phyloP scores from a whole-genome alignment of 2,329 filamentous ascomycete genomes.

The Fusarium miscanthi region DNA sequence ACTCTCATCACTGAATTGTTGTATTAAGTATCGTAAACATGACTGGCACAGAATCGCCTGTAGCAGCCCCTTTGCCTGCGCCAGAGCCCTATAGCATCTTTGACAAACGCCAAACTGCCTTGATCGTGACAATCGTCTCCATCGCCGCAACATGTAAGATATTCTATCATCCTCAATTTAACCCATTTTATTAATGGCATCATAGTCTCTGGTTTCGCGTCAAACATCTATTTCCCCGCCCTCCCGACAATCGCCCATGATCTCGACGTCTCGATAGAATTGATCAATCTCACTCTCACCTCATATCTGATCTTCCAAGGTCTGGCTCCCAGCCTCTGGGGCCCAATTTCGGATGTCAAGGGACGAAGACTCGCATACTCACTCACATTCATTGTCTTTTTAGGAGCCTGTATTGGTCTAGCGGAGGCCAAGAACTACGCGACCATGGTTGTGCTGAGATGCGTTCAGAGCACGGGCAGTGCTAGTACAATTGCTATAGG shows the following conservation, averaged over 20 bases:
- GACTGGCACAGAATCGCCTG: neutral
- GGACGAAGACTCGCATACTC: conserved; percentile 60
- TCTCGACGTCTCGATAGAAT: conserved; percentile 52
- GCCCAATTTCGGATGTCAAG: conserved; percentile 59
- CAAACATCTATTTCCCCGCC: conserved; percentile 63
- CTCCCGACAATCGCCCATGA: conserved; percentile 57
- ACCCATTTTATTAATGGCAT: rapidly evolving
- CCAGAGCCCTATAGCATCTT: conserved; percentile 60
- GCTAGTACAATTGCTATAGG: conserved; percentile 52
- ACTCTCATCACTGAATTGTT: rapidly evolving
- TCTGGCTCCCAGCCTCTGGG: conserved; percentile 63
- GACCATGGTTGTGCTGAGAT: conserved; percentile 57
- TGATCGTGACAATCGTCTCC: conserved; percentile 60
- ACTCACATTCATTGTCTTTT: conserved; percentile 61
- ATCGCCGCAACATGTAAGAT: conserved; percentile 61
- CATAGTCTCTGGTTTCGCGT: conserved; percentile 54
- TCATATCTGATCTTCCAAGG: conserved; percentile 66
- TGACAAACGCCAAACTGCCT: conserved; percentile 58
- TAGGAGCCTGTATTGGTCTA: conserved; percentile 61
- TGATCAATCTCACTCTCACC: conserved; percentile 59
- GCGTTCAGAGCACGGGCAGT: conserved; percentile 60
- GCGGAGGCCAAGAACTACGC: conserved; percentile 57
- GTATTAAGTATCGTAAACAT: neutral
- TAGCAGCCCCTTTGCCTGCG: neutral
- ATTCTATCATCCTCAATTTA: rapidly evolving